These are phyloP conservation scores for Aspergillus awamori DNA, from an alignment of 2,329 filamentous ascomycete genomes.

Conservation along the genomic window DNA sequence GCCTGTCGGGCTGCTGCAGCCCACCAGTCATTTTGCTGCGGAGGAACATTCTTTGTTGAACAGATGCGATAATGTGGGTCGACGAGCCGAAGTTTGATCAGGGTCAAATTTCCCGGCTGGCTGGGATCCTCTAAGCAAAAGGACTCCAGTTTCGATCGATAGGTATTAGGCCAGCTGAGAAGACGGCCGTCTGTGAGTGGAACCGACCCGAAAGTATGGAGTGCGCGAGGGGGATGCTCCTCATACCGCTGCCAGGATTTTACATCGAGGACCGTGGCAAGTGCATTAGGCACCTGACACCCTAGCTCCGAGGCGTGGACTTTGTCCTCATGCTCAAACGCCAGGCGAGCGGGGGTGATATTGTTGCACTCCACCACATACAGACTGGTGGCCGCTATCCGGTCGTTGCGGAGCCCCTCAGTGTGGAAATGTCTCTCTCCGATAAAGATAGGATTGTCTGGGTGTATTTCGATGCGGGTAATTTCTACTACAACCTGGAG, in stretches of 20 bases:
- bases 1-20: not conserved
- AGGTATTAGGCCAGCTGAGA: not conserved
- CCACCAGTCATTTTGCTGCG: not conserved
- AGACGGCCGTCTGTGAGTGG: not conserved
- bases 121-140: not conserved
- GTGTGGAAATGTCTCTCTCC: not conserved
- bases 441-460: not conserved
- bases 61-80: slow-evolving; percentile 1
- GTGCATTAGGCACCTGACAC: not conserved
- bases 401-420: not conserved
- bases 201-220: not conserved
- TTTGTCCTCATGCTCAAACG: not conserved
- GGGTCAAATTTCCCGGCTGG: not conserved
- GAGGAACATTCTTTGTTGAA: not conserved
- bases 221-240: not conserved
- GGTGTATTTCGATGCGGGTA: not conserved
- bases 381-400: not conserved
- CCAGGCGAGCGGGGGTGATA: not conserved
- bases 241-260: not conserved
- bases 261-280: not conserved
- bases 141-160: not conserved
- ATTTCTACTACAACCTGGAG: not conserved
- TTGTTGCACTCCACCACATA: not conserved
- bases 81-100: not conserved
- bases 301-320: not conserved